Evolutionary conservation across 768 basidiomycete genomes (phyloP).

Genomic region (Lactarius sp.): DNA sequence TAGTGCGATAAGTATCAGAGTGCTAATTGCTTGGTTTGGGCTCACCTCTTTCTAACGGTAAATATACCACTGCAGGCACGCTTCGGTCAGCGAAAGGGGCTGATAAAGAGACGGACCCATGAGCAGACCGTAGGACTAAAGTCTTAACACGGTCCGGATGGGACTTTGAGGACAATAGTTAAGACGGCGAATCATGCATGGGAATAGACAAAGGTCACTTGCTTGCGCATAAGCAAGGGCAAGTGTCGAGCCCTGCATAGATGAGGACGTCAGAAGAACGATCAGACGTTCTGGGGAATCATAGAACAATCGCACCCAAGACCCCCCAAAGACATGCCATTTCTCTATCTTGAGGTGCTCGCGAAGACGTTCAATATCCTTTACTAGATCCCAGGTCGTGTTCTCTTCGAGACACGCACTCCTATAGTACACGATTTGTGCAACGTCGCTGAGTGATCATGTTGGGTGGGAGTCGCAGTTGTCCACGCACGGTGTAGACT

Average conservation of each 20-base stretch:
- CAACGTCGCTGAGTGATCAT: not conserved
- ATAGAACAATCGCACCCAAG: conserved; percentile 54
- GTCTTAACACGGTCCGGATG: conserved; percentile 79
- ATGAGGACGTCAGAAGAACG: not conserved
- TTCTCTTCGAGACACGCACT: conserved; percentile 76
- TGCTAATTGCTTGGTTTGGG: not conserved
- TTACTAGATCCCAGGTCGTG: conserved; percentile 92
- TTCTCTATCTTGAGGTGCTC: conserved; percentile 70
- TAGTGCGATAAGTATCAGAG: not conserved
- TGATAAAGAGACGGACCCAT: not conserved
- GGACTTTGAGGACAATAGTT: conserved; percentile 38
- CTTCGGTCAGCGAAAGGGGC: conserved; percentile 1
- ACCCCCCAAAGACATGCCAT: conserved; percentile 95
- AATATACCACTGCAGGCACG: conserved; percentile 68
- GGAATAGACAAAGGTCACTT: not conserved
- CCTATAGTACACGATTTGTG: conserved; percentile 36
- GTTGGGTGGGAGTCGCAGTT: not conserved
- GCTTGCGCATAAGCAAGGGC: conserved; percentile 84
- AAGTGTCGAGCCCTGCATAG: conserved; percentile 72
- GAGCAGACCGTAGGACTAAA: conserved; percentile 63
- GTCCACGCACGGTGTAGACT: conserved; percentile 68
- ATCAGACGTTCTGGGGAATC: not conserved
- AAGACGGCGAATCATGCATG: not conserved
- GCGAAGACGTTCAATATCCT: conserved; percentile 80
- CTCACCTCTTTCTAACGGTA: conserved; percentile 70